Evolutionary conservation across 306 rosid species (phyloP), one percentile per base, ranked within the genome.

Genomic region (Pyrus betulifolia): DNA sequence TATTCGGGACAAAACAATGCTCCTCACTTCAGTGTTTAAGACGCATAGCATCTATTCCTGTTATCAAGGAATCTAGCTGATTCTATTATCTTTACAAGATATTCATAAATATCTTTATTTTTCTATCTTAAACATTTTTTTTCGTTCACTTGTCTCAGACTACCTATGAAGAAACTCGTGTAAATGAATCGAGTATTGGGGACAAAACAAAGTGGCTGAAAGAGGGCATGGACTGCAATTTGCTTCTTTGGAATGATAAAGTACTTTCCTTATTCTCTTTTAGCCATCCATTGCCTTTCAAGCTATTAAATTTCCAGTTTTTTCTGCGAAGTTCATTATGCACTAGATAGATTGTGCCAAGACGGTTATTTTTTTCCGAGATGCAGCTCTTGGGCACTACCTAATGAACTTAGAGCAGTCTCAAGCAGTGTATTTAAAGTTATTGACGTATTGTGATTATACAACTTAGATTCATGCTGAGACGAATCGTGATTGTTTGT

Each of bases 171-270:
- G 99, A 95, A 84, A 74, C 82, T 80, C 97, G 99, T 69, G 84
- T 95, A 42, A 69, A 78, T 81, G 97, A 85, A 72, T 40, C 74
- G 21, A 93, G 91, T 25, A 86, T 92, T 72, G 97, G 96, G 70
- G 90, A 88, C 81, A 90, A 70, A 82, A 84, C 67, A 68, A 95
- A 92, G 85, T 95, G 93, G 93, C 87, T 95, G 77, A 95, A 95
- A 86, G 97, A 95, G 84, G 99, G 99, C 83, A 92, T 92, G 92
- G 97, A 90, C 89, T 95, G 99, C 91, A 88, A 70, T 82, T 79
- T 95, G 86, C 82, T 92, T 66, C 75, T 92, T 64, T 92, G 97
- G 99, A 95, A 95, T 65, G 99, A 94, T 75, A 90, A 91, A 79
- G 99, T 90, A 86, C 44, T 49, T 44, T 46, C 64, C 11, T 30